These are phyloP conservation scores for Capsicum chinense DNA, from an alignment of 257 asterid genomes.

Conservation along the genomic window DNA sequence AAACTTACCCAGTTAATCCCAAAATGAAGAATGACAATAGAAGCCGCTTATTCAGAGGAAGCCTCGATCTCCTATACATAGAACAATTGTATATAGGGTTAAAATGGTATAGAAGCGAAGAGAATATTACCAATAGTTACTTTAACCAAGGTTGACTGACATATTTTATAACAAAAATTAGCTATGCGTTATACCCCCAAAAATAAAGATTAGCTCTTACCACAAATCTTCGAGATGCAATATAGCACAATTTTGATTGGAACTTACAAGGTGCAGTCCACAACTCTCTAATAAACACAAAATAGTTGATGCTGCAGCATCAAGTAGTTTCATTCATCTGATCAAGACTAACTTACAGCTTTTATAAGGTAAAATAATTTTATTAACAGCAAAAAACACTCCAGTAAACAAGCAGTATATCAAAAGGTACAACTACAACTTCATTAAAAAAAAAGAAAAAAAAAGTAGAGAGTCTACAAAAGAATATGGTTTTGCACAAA, in stretches of 20 bases:
- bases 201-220: not conserved
- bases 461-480: not conserved
- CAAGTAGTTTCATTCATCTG: slow-evolving; percentile 2
- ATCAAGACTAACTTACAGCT: not conserved
- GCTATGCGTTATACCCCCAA: not conserved
- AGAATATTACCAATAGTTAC: not conserved
- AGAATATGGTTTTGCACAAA: not conserved
- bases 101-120: not conserved
- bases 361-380: slow-evolving; percentile 7
- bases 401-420: not conserved
- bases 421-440: not conserved
- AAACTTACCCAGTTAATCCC: slow-evolving; percentile 91
- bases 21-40: slow-evolving; percentile 81
- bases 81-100: not conserved
- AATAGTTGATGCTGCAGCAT: not conserved
- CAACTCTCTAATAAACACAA: not conserved
- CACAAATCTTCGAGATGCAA: not conserved
- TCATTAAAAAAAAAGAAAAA: not conserved
- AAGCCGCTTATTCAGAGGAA: slow-evolving; percentile 67
- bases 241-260: not conserved
- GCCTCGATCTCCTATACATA: slow-evolving; percentile 65
- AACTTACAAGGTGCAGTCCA: not conserved
- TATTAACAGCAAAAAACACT: not conserved
- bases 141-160: not conserved
- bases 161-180: not conserved